Percentiles rank a stretch among this genome's conserved stretches.
Conservation (phyloP, 108 stramenopile species). For the Cyclotella distinguenda region DNA sequence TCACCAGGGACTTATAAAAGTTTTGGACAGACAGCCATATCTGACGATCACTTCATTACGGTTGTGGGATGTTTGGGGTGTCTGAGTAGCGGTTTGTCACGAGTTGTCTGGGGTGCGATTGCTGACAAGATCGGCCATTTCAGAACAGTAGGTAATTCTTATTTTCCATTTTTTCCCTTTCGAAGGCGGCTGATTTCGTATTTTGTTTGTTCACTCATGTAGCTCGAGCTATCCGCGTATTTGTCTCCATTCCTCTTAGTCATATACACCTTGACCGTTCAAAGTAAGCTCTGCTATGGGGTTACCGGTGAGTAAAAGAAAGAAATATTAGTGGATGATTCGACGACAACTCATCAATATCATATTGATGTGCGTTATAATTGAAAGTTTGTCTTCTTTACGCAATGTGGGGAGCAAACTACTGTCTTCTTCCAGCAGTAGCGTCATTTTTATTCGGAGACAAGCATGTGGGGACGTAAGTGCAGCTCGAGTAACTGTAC, state of each 20-base stretch:
- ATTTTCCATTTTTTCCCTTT: not conserved
- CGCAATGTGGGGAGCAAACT: constrained; percentile 44
- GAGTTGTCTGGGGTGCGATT: constrained; percentile 31
- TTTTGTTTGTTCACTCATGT: not conserved
- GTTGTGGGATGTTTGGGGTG: constrained; percentile 45
- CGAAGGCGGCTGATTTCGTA: not conserved
- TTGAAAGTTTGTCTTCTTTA: constrained; percentile 29
- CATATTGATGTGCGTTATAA: not conserved
- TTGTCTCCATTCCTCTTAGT: constrained; percentile 26
- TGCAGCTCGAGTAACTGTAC: not conserved
- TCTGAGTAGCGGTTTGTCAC: constrained; percentile 35
- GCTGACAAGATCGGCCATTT: constrained; percentile 46
- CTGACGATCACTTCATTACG: constrained; percentile 47
- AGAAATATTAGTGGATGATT: no score
- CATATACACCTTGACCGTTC: constrained; percentile 40
- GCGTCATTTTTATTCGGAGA: constrained; percentile 45
- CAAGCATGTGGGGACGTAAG: constrained; percentile 38
- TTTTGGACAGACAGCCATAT: constrained; percentile 27
- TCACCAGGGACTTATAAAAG: constrained; percentile 35
- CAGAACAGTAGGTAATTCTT: constrained; percentile 10
- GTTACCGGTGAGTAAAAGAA: not conserved
- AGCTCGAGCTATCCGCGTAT: constrained; percentile 37
- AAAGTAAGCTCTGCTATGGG: constrained; percentile 37
- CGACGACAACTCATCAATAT: no score
- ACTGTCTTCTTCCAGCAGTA: constrained; percentile 40